A percentile compares a stretch with the other conserved stretches of the same genome.
Conservation (phyloP, 106 monocot genomes). For the Allium cepa region DNA sequence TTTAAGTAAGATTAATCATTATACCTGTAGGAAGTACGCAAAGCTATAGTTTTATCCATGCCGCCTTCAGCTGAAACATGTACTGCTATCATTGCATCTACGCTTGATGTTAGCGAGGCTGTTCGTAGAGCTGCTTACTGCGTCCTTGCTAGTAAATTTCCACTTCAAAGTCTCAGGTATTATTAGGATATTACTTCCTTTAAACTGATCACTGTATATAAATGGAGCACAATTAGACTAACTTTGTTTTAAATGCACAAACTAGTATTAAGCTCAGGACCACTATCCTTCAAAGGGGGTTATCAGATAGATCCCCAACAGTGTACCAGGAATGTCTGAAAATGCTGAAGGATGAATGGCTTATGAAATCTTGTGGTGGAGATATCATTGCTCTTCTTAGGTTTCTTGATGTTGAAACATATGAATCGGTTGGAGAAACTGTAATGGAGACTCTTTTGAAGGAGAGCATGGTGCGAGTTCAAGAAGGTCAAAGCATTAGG, state of each 20-base stretch:
- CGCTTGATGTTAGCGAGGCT: conserved; percentile 77
- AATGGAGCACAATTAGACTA: not conserved
- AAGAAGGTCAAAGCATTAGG: conserved; percentile 54
- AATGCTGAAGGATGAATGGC: conserved; percentile 94
- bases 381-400: conserved; percentile 62
- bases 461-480: conserved; percentile 34
- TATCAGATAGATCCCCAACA: conserved; percentile 62
- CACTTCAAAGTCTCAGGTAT: conserved; percentile 96
- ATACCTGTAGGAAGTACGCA: conserved; percentile 67
- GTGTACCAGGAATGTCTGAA: conserved; percentile 73
- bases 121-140: conserved; percentile 76
- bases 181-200: not conserved
- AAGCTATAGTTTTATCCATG: conserved; percentile 60
- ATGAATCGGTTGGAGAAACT: conserved; percentile 80
- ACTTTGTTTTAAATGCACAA: conserved; percentile 5
- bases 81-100: conserved; percentile 45
- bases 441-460: conserved; percentile 68
- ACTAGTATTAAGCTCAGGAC: conserved; percentile 87
- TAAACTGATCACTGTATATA: not conserved
- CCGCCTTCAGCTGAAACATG: conserved; percentile 57
- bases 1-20: not conserved
- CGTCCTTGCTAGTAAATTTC: conserved; percentile 74
- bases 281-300: conserved; percentile 73
- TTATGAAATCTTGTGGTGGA: conserved; percentile 56
- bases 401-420: conserved; percentile 92